Base-by-base conservation (phyloP, 345 rosid genomes). In the Ricinus communis region DNA sequence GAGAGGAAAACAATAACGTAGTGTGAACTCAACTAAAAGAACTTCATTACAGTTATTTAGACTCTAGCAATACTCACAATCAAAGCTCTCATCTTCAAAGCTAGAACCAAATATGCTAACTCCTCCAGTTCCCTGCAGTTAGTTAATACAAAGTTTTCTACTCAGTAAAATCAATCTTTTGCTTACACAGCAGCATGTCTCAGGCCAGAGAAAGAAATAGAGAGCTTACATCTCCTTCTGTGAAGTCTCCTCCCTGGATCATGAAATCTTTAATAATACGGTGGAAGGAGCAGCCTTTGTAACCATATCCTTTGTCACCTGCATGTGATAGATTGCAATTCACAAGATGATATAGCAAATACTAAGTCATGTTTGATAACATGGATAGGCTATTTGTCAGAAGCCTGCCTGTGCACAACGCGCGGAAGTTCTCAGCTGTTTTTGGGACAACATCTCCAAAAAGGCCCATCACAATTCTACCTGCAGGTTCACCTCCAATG, bases 211-310 rank as follows among this genome's bases (percentile, higher is more conserved):
- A 31, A 45, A 28, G 45, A 33, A 11, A 31, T 19, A 76, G 58
- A 71, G 45, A 69, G 41, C 79, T 77, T 77, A 91, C 98, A 80
- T 91, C 78, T 80, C 91, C 97, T 62, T 77, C 79, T 0, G 91
- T 86, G 83, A 94, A 94, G 77, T 94, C 98, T 53, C 97, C 98
- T 75, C 93, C 97, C 73, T 94, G 97, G 76, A 94, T 94, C 97
- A 94, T 94, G 81, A 94, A 91, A 57, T 88, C 92, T 80, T 87
- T 91, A 25, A 94, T 94, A 51, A 94, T 85, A 40, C 98, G 95
- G 77, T 94, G 98, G 71, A 94, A 91, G 1, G 96, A 87, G 69
- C 86, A 87, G 60, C 96, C 95, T 79, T 91, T 91, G 83, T 83
- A 94, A 25, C 93, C 96, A 68, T 76, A 91, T 22, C 91, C 92